Percentiles rank a stretch among this genome's conserved stretches.
These are phyloP conservation scores for Chalaropsis ovoidea DNA, from an alignment of 2,329 filamentous ascomycete genomes.

Conservation along the genomic window DNA sequence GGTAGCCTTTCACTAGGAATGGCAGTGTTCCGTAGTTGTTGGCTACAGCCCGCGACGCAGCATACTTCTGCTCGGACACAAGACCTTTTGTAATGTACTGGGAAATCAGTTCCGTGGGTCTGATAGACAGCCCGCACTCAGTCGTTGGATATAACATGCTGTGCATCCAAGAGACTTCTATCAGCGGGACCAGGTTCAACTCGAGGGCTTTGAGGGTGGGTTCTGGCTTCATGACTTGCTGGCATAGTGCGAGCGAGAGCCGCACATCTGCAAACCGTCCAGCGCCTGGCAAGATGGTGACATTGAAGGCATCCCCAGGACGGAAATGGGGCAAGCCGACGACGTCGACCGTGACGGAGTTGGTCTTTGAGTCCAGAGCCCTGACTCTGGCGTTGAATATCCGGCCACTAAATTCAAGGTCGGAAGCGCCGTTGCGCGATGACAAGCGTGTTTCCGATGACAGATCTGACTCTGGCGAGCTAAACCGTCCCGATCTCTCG, in stretches of 20 bases:
- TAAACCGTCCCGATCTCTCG: neutral
- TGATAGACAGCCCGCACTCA: neutral
- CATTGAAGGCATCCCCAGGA: neutral
- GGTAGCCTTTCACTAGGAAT: neutral
- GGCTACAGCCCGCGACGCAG: neutral
- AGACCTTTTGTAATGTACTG: neutral
- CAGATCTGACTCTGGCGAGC: neutral
- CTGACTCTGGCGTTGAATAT: constrained; percentile 1
- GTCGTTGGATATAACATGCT: constrained; percentile 2
- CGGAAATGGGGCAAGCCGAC: neutral
- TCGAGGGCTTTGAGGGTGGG: neutral
- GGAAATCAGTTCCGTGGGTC: neutral
- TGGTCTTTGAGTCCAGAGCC: neutral
- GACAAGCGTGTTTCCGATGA: too few relatives aligned
- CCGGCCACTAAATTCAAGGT: neutral
- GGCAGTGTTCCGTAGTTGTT: constrained; percentile 12
- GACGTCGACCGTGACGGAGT: neutral
- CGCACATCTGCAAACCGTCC: neutral
- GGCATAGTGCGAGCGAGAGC: neutral
- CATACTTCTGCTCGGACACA: neutral
- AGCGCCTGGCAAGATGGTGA: neutral
- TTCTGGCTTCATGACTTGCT: neutral
- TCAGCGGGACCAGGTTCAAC: neutral
- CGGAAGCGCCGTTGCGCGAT: neutral
- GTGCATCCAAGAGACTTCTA: constrained; percentile 6